Evolutionary conservation across 768 basidiomycete species (phyloP).

Genomic region (Hemileccinum rubropunctum): DNA sequence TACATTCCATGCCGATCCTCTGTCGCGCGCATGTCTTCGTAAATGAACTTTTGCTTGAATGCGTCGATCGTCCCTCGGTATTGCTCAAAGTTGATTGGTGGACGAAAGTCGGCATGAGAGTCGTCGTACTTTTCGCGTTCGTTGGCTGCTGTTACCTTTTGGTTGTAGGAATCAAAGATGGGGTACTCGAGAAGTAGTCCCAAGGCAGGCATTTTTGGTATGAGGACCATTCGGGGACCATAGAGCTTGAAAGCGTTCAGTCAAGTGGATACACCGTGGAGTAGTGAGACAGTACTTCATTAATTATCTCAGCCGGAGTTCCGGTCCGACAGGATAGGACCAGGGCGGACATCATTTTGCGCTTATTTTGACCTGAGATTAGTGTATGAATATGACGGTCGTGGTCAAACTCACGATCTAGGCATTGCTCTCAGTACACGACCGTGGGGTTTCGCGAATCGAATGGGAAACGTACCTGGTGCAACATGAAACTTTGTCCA

Average conservation of each 20-base stretch:
- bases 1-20: constrained; percentile 79
- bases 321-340: constrained; percentile 76
- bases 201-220: constrained; percentile 95
- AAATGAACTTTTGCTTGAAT: constrained; percentile 87
- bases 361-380: constrained; percentile 44
- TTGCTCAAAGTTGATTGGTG: constrained; percentile 67
- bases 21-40: constrained; percentile 79
- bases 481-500: constrained; percentile 98
- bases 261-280: background rate
- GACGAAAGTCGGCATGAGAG: constrained; percentile 61
- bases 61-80: constrained; percentile 65
- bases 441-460: constrained; percentile 25
- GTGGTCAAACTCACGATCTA: constrained; percentile 29
- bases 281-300: constrained; percentile 47
- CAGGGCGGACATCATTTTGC: constrained; percentile 93
- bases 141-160: constrained; percentile 42
- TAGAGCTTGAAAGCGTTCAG: constrained; percentile 54
- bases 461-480: constrained; percentile 66
- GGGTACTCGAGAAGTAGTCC: constrained; percentile 90
- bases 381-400: constrained; percentile 3
- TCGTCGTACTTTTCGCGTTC: constrained; percentile 45
- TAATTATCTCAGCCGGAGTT: constrained; percentile 72
- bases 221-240: constrained; percentile 69
- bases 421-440: constrained; percentile 13
- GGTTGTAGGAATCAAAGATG: constrained; percentile 77